phyloP scores from a whole-genome alignment of 768 basidiomycete genomes.

The Fomitopsis serialis region DNA sequence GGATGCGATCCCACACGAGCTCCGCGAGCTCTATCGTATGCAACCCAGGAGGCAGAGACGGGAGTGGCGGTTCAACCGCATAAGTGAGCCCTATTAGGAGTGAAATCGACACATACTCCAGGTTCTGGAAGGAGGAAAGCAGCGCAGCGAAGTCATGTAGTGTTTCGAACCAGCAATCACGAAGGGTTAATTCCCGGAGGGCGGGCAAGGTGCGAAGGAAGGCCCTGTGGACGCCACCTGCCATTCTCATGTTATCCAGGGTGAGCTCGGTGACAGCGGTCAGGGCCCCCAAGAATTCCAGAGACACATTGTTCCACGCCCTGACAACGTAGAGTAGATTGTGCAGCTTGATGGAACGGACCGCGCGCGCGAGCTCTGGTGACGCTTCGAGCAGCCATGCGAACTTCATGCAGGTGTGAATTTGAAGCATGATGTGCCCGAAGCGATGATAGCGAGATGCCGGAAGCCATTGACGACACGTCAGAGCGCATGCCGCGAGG shows the following conservation, averaged over 20 bases:
- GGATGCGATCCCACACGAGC: too few species aligned
- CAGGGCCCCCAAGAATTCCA: not conserved
- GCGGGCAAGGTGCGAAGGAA: not conserved
- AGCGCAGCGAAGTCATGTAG: not conserved
- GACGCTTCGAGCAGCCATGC: not conserved
- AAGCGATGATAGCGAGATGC: slow-evolving; percentile 14
- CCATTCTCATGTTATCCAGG: not conserved
- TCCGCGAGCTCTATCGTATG: not conserved
- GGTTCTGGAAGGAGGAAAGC: not conserved
- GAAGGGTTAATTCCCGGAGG: not conserved
- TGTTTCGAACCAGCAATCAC: not conserved
- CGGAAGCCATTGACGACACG: slow-evolving; percentile 6
- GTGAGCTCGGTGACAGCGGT: slow-evolving; percentile 4
- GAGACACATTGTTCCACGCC: not conserved
- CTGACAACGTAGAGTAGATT: not conserved
- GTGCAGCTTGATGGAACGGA: slow-evolving; percentile 2
- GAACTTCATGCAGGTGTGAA: not conserved
- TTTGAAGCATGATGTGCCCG: not conserved
- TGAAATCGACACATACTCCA: not conserved
- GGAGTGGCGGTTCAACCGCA: not conserved
- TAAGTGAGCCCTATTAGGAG: not conserved
- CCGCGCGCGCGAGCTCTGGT: slow-evolving; percentile 2
- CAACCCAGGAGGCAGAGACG: not conserved
- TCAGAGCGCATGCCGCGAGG: slow-evolving; percentile 11
- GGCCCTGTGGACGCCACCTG: not conserved